Base-by-base conservation (phyloP, 768 basidiomycete genomes). In the Phlebiopsis gigantea region DNA sequence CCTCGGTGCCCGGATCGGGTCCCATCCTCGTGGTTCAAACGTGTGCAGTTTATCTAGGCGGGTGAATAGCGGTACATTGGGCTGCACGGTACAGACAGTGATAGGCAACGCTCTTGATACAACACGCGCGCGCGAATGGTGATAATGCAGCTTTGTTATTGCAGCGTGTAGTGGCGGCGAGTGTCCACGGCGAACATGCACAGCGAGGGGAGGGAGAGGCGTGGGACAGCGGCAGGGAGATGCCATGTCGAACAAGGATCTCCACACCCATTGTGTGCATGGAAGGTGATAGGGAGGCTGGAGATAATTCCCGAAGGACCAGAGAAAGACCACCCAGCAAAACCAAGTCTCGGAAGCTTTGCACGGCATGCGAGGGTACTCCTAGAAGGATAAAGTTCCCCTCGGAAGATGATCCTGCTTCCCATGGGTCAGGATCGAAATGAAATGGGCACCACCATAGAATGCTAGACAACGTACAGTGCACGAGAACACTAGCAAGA, bases 1-100 rank as follows among this genome's bases (percentile, higher is more conserved):
- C 17, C 25, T 61, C 63, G 63, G 63, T 39, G 56, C 48, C 57
- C 63, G 63, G 63, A 59, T 57, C 61, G 60, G 53, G 57, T 22
- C 49, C 34, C 59, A 17, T 34, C 57, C 57, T 58, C 57, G 52
- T 58, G 57, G 48, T 46, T 53, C 22, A 28, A 45, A 47, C 57
- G 53, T 58, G 57, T 43, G 14, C 26, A 25, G 47, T 49, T 41
- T 46, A 54, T 54, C 50, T 51, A 51, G 30, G 50, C 50, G 50
- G 50, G 34, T 30, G 29, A 41, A 51, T 51, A 21, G 50, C 50
- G 50, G 50, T 51, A 30, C 34, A 34, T 51, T 41, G 31, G 34
- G 34, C 34, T 39, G 17, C 34, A 39, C 34, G 34, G 34, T 39
- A 39, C 34, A 39, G 34, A 9, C 34, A 39, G 34, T 39, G 34